Evolutionary conservation across 225 moss, liverwort and hornwort species (phyloP).

Genomic region (Pseudisothecium myosuroides): DNA sequence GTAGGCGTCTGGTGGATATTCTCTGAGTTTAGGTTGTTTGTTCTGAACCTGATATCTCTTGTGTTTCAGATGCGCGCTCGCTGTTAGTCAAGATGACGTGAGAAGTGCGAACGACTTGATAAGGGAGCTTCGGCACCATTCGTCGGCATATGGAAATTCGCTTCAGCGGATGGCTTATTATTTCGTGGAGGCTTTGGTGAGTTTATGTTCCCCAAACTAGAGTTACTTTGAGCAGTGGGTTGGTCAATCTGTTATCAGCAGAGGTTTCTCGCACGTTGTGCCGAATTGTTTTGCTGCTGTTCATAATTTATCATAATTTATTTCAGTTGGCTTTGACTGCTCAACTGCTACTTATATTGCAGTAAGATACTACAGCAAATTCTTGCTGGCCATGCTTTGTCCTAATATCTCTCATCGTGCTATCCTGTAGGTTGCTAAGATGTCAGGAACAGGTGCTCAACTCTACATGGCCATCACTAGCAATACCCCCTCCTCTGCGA

Average conservation of each 20-base stretch:
- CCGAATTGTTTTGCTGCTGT: neutral
- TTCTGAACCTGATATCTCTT: neutral
- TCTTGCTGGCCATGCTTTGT: neutral
- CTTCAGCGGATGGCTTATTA: constrained; percentile 63
- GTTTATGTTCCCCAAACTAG: neutral
- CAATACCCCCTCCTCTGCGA: constrained; percentile 37
- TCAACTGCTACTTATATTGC: neutral
- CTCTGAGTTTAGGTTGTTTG: neutral
- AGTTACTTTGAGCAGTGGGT: neutral
- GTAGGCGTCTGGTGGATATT: neutral
- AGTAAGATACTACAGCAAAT: neutral
- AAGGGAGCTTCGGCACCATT: constrained; percentile 40
- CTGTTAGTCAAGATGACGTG: constrained; percentile 55
- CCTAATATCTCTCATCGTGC: neutral
- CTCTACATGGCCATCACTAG: constrained; percentile 56
- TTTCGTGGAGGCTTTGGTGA: constrained; percentile 62
- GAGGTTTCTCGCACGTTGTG: neutral
- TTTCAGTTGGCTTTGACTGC: neutral
- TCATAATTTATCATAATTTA: neutral
- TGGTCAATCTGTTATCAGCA: neutral
- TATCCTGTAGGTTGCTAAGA: constrained; percentile 26
- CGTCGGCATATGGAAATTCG: constrained; percentile 53
- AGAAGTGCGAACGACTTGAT: constrained; percentile 57
- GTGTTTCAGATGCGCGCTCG: constrained; percentile 54
- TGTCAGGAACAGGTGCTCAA: constrained; percentile 78